phyloP scores from a whole-genome alignment of 192 early-diverging fungal species.

The Coemansia sp. region DNA sequence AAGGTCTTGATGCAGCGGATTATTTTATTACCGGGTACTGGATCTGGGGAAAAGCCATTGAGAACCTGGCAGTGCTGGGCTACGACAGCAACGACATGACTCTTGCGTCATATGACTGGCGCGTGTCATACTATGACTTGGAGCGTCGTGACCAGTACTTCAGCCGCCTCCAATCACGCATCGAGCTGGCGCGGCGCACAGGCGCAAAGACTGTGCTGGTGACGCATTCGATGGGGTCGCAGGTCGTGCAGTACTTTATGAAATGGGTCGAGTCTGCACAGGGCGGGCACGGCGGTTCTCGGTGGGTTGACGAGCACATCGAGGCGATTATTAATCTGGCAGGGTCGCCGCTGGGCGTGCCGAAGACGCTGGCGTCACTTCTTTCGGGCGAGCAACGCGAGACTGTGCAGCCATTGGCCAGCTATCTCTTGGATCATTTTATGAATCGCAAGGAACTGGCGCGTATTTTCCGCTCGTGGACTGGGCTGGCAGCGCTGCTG shows the following conservation, averaged over 20 bases:
- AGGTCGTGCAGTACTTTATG: conserved; percentile 79
- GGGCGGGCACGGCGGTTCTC: conserved; percentile 67
- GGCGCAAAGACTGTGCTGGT: conserved; percentile 60
- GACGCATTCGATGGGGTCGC: conserved; percentile 60
- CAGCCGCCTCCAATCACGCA: conserved; percentile 66
- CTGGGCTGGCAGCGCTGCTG: conserved; percentile 71
- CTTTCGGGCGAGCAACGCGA: conserved; percentile 82
- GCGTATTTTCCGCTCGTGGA: conserved; percentile 79
- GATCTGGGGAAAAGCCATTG: conserved; percentile 83
- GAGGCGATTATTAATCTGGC: conserved; percentile 81
- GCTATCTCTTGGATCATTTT: conserved; percentile 81
- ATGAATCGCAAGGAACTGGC: conserved; percentile 75
- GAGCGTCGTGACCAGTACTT: conserved; percentile 83
- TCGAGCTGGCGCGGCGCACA: conserved; percentile 61
- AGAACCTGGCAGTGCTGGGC: conserved; percentile 79
- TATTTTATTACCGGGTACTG: conserved; percentile 89
- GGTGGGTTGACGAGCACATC: conserved; percentile 78
- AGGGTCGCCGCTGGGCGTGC: conserved; percentile 81
- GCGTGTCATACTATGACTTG: conserved; percentile 73
- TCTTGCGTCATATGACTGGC: conserved; percentile 88
- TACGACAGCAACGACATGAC: conserved; percentile 89
- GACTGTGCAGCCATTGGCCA: conserved; percentile 74
- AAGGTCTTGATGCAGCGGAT: conserved; percentile 85
- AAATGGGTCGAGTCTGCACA: conserved; percentile 75
- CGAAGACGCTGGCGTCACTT: conserved; percentile 75